Evolutionary conservation across 2,329 filamentous ascomycete genomes (phyloP), one percentile per base, ranked within the genome.

Genomic region (Thelonectria olida): DNA sequence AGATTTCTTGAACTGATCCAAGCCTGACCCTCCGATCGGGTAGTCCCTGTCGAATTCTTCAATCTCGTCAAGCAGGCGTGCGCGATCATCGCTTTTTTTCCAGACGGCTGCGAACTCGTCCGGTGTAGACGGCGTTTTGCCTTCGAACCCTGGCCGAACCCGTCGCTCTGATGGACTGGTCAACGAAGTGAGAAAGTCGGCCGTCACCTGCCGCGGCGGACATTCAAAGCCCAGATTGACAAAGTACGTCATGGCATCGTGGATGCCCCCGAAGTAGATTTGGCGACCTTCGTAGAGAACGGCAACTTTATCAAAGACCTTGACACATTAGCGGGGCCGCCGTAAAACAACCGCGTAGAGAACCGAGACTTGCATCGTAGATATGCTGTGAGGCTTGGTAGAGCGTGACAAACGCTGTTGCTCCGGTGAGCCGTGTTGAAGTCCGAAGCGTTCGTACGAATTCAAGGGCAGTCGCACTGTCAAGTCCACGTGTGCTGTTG

Each of bases 231-330:
- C 88, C 2, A 90, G 80, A 61, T 81, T 75, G 58, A 85, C 77
- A 67, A 91, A 91, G 72, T 87, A 90, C 8, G 78, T 70, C 65
- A 82, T 87, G 1, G 88, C 88, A 4, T 83, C 76, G 10, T 80
- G 78, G 0, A 82, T 81, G 6, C 76, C 78, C 8, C 89, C 89
- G 64, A 88, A 91, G 75, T 83, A 91, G 54, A 90, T 85, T 67
- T 89, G 87, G 56, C 85, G 84, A 7, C 88, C 89, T 65, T 90
- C 85, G 70, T 90, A 88, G 2, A 91, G 81, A 1, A 91, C 80
- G 5, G 88, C 77, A 0, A 87, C 88, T 72, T 90, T 90, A 75
- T 91, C 88, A 65, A 91, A 90, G n/a, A n/a, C n/a, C n/a, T n/a
- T n/a, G n/a, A n/a, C n/a, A n/a, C n/a, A n/a, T n/a, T n/a, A n/a